A percentile compares a stretch with the other conserved stretches of the same genome.
Evolutionary conservation across 441 rosid species (phyloP).

Genomic region (Eruca vesicaria): DNA sequence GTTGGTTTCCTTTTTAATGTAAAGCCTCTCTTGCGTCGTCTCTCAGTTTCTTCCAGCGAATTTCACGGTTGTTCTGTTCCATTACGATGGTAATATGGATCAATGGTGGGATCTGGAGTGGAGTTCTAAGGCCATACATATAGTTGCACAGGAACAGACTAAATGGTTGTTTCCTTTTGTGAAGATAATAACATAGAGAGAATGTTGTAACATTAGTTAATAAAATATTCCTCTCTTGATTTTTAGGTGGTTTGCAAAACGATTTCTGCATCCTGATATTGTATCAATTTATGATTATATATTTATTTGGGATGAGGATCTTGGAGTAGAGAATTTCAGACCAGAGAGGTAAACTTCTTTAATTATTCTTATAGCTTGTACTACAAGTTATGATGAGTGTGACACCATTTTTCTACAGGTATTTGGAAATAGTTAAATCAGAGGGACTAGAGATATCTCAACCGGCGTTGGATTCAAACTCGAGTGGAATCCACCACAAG

Average conservation of each 20-base stretch:
- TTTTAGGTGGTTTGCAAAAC: conserved; percentile 94
- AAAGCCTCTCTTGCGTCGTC: conserved; percentile 27
- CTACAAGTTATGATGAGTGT: conserved; percentile 22
- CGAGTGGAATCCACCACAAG: conserved; percentile 85
- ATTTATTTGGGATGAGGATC: conserved; percentile 94
- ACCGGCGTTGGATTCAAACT: conserved; percentile 89
- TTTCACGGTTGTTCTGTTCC: conserved; percentile 81
- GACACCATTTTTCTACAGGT: conserved; percentile 45
- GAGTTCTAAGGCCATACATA: conserved; percentile 70
- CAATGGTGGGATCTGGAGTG: conserved; percentile 80
- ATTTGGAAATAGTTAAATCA: conserved; percentile 60
- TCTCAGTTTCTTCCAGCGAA: conserved; percentile 86
- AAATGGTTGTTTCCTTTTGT: conserved; percentile 57
- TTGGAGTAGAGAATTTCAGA: conserved; percentile 72
- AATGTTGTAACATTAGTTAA: neutral
- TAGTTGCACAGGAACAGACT: conserved; percentile 86
- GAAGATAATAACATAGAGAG: neutral
- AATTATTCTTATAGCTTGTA: neutral
- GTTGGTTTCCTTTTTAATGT: conserved; percentile 35
- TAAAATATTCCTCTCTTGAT: neutral
- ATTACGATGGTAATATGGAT: conserved; percentile 76
- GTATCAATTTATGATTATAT: conserved; percentile 76
- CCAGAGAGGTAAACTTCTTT: conserved; percentile 53
- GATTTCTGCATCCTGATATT: conserved; percentile 84
- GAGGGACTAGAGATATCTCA: conserved; percentile 94